Base-by-base conservation (phyloP, 2,329 filamentous ascomycete genomes). In the Aspergillus phoenicis region DNA sequence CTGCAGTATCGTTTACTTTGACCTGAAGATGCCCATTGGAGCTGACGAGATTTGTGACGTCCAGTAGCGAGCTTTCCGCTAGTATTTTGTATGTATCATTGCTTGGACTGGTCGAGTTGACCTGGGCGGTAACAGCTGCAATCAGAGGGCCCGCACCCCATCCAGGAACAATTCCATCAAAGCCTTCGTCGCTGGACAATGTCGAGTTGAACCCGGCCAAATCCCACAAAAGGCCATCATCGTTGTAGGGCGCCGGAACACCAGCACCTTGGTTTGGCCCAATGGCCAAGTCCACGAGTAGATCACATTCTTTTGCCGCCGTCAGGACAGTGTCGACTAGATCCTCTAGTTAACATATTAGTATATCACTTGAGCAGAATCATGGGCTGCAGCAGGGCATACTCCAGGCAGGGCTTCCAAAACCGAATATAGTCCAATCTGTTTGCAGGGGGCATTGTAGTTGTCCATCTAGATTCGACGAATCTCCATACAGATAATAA, bases 221-320 rank as follows among this genome's bases (percentile, higher is more conserved):
- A 28, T 61, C 59, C 59, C 59, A 61, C 2, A 61, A 22, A 8
- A 76, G 62, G 0, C 75, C 78, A 2, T 72, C 69, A 49, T 74
- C 68, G 22, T 71, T 65, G 1, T 62, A 58, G 1, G 68, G 63
- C 0, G 77, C 73, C 1, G 81, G 81, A 3, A 82, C 79, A 13
- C 82, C 82, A 49, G 78, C 73, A 4, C 81, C 82, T 64, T 82
- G 78, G 61, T 81, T 81, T 0, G 81, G 77, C 0, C 81, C 82
- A 1, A 83, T 52, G 0, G 77, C 71, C 64, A 82, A 80, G 62
- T 84, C 81, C 66, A 84, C 74, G 4, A 77, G 58, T 8, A 83
- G 48, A 0, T 70, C 76, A 17, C 73, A 60, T 0, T 80, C 75
- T 15, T 74, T n/a, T 2, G 43, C 28, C n/a, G 55, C 45, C 1